These are phyloP conservation scores for Eutypa lata DNA, from an alignment of 2,329 filamentous ascomycete genomes.

Conservation along the genomic window DNA sequence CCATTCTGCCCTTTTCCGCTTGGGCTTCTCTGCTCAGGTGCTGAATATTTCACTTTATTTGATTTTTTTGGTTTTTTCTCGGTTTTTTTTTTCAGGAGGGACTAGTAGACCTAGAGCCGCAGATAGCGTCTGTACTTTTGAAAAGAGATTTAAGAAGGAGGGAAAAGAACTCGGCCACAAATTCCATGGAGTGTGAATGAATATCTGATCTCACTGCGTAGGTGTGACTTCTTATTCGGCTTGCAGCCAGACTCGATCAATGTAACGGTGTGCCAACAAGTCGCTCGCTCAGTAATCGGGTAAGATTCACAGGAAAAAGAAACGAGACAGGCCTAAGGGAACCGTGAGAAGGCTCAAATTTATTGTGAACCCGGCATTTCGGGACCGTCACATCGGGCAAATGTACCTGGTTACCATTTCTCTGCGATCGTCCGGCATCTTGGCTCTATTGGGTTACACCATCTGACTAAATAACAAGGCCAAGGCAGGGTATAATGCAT, in stretches of 20 bases:
- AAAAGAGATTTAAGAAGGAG: slow-evolving; percentile 18
- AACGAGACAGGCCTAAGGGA: background rate
- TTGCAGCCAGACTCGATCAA: slow-evolving; percentile 2
- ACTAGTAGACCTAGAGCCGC: background rate
- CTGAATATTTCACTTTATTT: background rate
- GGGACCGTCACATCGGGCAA: background rate
- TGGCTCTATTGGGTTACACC: background rate
- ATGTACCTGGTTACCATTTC: background rate
- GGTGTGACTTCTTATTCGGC: background rate
- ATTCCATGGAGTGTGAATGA: slow-evolving; percentile 14
- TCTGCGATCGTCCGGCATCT: background rate
- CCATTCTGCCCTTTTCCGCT: slow-evolving; percentile 7
- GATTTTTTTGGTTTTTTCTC: too few species aligned
- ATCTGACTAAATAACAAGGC: background rate
- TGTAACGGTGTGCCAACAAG: background rate
- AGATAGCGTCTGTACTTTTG: background rate
- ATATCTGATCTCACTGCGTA: slow-evolving; percentile 1
- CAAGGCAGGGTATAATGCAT: background rate
- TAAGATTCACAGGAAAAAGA: too few species aligned
- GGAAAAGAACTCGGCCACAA: slow-evolving; percentile 19
- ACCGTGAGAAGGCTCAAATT: background rate
- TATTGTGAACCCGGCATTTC: background rate
- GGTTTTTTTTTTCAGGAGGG: background rate
- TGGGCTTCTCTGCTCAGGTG: background rate
- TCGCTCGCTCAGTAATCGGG: too few species aligned